Percentiles rank a stretch among this genome's conserved stretches.
Evolutionary conservation across 2,329 filamentous ascomycete species (phyloP).

Genomic region (Myriosclerotinia scirpicola): DNA sequence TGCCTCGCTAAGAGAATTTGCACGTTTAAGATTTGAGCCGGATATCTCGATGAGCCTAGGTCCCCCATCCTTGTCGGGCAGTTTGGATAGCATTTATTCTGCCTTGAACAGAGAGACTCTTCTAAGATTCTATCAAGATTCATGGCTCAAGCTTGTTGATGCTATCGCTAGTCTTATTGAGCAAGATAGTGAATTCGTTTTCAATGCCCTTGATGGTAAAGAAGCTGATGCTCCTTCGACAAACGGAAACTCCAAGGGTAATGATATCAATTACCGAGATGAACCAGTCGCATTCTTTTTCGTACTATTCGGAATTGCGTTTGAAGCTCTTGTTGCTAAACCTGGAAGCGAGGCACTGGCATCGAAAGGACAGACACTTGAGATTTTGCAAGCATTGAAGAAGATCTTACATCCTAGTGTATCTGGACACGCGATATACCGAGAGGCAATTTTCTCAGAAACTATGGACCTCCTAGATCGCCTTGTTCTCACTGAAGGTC

Average conservation of each 20-base stretch:
- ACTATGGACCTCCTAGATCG: slow-evolving; percentile 95
- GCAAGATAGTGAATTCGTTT: slow-evolving; percentile 96
- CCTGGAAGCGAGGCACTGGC: slow-evolving; percentile 66
- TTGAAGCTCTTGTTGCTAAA: slow-evolving; percentile 88
- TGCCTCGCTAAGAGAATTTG: slow-evolving; percentile 89
- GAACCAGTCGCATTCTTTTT: slow-evolving; percentile 99
- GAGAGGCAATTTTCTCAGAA: slow-evolving; percentile 93
- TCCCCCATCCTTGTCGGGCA: slow-evolving; percentile 76
- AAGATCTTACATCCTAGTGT: slow-evolving; percentile 94
- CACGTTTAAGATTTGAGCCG: slow-evolving; percentile 88
- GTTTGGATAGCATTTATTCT: slow-evolving; percentile 90
- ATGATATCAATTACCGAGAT: slow-evolving; percentile 95
- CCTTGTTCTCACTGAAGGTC: slow-evolving; percentile 84
- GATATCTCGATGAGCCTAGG: slow-evolving; percentile 92
- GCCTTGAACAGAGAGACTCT: slow-evolving; percentile 92
- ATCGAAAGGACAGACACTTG: slow-evolving; percentile 75
- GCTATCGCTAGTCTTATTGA: slow-evolving; percentile 97
- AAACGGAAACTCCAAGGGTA: slow-evolving; percentile 56
- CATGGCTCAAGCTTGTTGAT: slow-evolving; percentile 94
- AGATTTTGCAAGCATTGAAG: slow-evolving; percentile 86
- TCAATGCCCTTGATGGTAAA: slow-evolving; percentile 92
- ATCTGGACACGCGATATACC: slow-evolving; percentile 93
- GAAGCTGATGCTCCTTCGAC: slow-evolving; percentile 47
- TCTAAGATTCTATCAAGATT: slow-evolving; percentile 93
- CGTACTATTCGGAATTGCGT: slow-evolving; percentile 92